Conservation (phyloP, 306 rosid genomes). For the Trichosanthes cucumerina region DNA sequence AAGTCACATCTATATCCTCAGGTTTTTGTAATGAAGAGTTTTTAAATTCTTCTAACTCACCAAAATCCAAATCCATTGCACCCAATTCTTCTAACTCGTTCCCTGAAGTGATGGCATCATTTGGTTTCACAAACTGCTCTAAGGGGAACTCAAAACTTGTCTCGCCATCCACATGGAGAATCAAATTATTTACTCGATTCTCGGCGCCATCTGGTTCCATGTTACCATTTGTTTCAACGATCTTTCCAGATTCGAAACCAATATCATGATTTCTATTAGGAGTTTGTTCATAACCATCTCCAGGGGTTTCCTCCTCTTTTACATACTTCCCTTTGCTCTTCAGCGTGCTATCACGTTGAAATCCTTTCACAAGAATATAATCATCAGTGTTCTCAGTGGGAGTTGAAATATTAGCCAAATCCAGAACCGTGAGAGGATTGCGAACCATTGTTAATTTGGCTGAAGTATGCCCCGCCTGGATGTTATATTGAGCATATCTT, state of each 20-base stretch:
- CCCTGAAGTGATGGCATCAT: constrained; percentile 15
- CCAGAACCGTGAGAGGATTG: constrained; percentile 32
- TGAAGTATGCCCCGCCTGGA: constrained; percentile 21
- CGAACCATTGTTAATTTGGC: constrained; percentile 31
- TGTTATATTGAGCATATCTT: constrained; percentile 2
- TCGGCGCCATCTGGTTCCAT: constrained; percentile 17
- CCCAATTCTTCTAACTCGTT: constrained; percentile 14
- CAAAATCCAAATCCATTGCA: neutral
- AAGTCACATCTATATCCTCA: constrained; percentile 16
- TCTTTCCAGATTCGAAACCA: constrained; percentile 18
- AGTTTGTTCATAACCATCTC: constrained; percentile 15
- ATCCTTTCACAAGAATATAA: constrained; percentile 17
- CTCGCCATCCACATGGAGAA: constrained; percentile 17
- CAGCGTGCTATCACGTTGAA: neutral
- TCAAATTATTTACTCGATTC: constrained; percentile 17
- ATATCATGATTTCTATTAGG: constrained; percentile 10
- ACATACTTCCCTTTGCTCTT: constrained; percentile 13
- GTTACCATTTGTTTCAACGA: constrained; percentile 13
- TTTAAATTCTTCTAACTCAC: constrained; percentile 16
- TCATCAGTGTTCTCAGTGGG: constrained; percentile 13
- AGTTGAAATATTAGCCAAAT: constrained; percentile 22
- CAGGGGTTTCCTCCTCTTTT: neutral
- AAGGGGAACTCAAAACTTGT: constrained; percentile 17
- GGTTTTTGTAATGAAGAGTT: constrained; percentile 15
- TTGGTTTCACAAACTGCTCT: constrained; percentile 26